Evolutionary conservation across 208 protist genomes (phyloP).

Genomic region (Trypanosomatidae sp.): DNA sequence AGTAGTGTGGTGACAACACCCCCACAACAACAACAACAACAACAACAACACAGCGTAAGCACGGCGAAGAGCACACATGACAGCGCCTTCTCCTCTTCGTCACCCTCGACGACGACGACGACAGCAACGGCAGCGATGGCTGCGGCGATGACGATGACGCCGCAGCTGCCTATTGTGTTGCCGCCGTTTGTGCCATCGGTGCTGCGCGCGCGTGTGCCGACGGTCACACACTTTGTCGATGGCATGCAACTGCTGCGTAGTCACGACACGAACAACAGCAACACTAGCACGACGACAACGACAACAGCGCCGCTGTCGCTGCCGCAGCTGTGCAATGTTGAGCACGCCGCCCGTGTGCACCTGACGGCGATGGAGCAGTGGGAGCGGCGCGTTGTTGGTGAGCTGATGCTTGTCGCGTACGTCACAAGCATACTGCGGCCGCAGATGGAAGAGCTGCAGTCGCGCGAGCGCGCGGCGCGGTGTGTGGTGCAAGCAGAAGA

Average conservation of each 20-base stretch:
- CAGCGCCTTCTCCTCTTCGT: too few relatives aligned
- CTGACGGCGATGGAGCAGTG: constrained; percentile 34
- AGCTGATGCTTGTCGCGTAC: constrained; percentile 73
- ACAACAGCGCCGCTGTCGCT: background rate
- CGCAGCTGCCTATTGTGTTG: constrained; percentile 23
- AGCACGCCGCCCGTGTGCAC: constrained; percentile 27
- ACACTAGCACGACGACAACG: background rate
- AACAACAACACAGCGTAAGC: too few relatives aligned
- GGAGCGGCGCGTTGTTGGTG: constrained; percentile 32
- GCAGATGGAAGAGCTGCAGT: constrained; percentile 39
- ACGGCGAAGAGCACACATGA: too few relatives aligned
- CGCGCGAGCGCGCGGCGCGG: constrained; percentile 18
- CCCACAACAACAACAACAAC: too few relatives aligned
- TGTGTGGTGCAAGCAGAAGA: constrained; percentile 24
- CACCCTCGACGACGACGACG: too few relatives aligned
- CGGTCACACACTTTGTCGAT: constrained; percentile 10
- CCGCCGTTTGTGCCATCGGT: constrained; percentile 24
- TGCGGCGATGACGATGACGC: too few relatives aligned
- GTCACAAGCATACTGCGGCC: constrained; percentile 65
- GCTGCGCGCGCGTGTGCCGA: constrained; percentile 14
- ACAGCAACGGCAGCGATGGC: too few relatives aligned
- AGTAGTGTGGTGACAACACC: too few relatives aligned
- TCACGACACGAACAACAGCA: background rate
- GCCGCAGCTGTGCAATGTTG: constrained; percentile 21
- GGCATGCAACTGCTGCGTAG: background rate